Evolutionary conservation across 768 basidiomycete species (phyloP), one percentile per base, ranked within the genome.

Genomic region (Trametes villosa): DNA sequence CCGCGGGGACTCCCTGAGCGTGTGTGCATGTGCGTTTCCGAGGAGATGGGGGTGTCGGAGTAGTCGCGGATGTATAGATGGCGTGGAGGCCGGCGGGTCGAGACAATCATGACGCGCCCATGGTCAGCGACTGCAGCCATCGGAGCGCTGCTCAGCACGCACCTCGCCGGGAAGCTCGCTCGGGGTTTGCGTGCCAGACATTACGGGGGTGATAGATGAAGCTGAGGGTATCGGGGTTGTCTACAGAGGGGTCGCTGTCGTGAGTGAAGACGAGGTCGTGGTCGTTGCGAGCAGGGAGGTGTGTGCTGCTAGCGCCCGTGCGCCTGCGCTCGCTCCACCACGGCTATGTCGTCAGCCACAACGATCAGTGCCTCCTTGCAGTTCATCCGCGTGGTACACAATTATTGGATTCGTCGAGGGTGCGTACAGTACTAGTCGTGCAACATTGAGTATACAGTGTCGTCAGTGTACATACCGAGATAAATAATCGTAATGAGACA

Each of bases 1-100:
- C 81, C 62, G 83, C 83, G 40, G 94, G 94, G 50, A 96, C 92
- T 63, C 87, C 91, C 80, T 81, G 57, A 52, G 45, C 65, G 55
- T 34, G 44, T 26, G 33, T 29, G 34, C 47, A 26, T 31, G 24
- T 33, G 31, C 20, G 33, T 22, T 12, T 8, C 31, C 31, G 27
- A n/a, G 27, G 17, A 30, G 31, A 42, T 9, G 42, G 9, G 41
- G n/a, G n/a, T n/a, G 44, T 36, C 18, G 45, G 30, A 22, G 24
- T 24, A 13, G 54, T 45, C 18, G 46, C 29, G 29, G 27, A 22
- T 30, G 27, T 17, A 13, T 40, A 40, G 54, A 22, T 41, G 34
- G 54, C n/a, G 44, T 46, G 38, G 62, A 50, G 38, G 46, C 36
- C 45, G 45, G 31, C 52, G 53, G 57, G 62, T 63, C 62, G 62